These are phyloP conservation scores for Phytopythium mirpurense DNA, from an alignment of 352 stramenopile genomes.

Conservation along the genomic window DNA sequence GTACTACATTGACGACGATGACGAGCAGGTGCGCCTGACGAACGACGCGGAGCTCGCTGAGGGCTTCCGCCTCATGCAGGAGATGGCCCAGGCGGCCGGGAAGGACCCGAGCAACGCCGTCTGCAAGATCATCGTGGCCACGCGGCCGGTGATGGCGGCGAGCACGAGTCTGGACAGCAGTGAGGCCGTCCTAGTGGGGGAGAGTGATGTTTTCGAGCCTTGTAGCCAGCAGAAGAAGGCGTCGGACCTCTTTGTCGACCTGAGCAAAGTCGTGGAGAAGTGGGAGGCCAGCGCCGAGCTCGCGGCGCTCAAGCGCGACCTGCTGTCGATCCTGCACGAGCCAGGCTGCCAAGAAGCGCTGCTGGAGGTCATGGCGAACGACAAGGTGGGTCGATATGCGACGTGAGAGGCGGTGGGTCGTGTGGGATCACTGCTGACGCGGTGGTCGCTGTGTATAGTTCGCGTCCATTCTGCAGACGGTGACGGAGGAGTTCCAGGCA, in stretches of 20 bases:
- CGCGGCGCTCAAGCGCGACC: constrained; percentile 59
- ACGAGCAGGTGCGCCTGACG: constrained; percentile 79
- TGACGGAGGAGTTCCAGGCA: constrained; percentile 60
- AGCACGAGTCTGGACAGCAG: constrained; percentile 19
- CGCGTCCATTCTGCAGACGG: constrained; percentile 50
- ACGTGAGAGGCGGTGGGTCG: background rate
- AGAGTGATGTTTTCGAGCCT: constrained; percentile 36
- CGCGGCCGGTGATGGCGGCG: constrained; percentile 13
- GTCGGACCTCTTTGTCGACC: constrained; percentile 64
- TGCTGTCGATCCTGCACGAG: constrained; percentile 70
- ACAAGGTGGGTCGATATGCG: constrained; percentile 18
- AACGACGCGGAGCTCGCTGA: constrained; percentile 78
- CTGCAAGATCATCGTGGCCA: constrained; percentile 68
- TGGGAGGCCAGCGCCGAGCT: constrained; percentile 56
- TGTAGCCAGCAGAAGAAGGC: constrained; percentile 52
- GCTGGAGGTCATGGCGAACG: constrained; percentile 66
- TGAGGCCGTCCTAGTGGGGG: constrained; percentile 9
- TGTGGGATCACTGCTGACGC: constrained; percentile 1
- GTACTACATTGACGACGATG: constrained; percentile 81
- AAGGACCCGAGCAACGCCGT: constrained; percentile 39
- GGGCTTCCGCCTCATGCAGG: constrained; percentile 71
- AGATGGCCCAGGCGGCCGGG: constrained; percentile 39
- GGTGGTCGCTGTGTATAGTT: constrained; percentile 23
- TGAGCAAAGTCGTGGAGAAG: constrained; percentile 73
- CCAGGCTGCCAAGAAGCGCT: constrained; percentile 67